A percentile compares a stretch with the other conserved stretches of the same genome.
Conservation (phyloP, 2,329 filamentous ascomycete genomes). For the Eutypella sp. region DNA sequence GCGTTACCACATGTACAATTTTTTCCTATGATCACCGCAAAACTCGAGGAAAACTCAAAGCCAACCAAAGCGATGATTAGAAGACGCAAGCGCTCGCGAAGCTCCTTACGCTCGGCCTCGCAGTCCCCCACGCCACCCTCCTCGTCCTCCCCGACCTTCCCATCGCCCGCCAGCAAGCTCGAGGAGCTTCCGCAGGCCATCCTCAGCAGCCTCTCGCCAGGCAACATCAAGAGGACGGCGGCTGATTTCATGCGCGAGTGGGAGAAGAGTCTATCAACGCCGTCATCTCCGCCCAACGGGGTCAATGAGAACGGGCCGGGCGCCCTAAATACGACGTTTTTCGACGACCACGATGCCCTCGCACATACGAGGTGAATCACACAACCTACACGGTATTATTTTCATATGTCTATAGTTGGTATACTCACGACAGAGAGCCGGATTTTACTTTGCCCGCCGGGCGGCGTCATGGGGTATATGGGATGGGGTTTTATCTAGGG, state of each 20-base stretch:
- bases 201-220: constrained; percentile 66
- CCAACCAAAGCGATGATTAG: constrained; percentile 17
- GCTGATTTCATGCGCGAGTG: constrained; percentile 84
- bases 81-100: constrained; percentile 23
- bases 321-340: no score
- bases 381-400: no score
- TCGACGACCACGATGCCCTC: not conserved
- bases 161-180: constrained; percentile 37
- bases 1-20: no score
- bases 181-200: constrained; percentile 62
- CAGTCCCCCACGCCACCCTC: constrained; percentile 13
- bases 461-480: no score
- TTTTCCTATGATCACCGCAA: no score
- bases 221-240: constrained; percentile 77
- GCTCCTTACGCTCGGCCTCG: constrained; percentile 16
- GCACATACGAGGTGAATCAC: not conserved
- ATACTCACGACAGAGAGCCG: no score
- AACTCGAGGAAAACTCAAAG: constrained; percentile 18
- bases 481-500: no score
- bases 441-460: no score
- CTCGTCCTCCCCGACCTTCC: constrained; percentile 34
- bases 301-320: no score
- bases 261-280: constrained; percentile 70
- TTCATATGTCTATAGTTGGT: no score
- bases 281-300: no score